These are phyloP conservation scores for Hypoxylon rickii DNA, from an alignment of 495 filamentous ascomycete genomes.

Conservation along the genomic window DNA sequence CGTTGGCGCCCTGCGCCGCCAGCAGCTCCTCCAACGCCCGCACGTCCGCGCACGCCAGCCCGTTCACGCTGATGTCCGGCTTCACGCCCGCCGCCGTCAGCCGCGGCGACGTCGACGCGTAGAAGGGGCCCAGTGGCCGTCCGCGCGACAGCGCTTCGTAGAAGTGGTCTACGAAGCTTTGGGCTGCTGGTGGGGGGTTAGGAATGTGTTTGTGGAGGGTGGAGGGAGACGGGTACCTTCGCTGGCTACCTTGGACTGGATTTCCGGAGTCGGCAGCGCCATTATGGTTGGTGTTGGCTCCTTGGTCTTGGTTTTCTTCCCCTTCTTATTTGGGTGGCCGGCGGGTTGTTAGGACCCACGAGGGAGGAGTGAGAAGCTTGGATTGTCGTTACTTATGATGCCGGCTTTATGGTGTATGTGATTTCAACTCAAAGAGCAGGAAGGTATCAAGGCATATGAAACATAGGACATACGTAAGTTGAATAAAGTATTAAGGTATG, in stretches of 20 bases:
- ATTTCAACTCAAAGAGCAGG: no score
- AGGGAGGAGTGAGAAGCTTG: no score
- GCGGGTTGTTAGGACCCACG: no score
- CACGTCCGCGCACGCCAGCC: conserved; percentile 35
- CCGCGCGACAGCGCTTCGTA: conserved; percentile 44
- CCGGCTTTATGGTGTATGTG: no score
- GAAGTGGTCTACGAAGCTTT: conserved; percentile 48
- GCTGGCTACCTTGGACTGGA: conserved; percentile 34
- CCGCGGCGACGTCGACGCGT: conserved; percentile 43
- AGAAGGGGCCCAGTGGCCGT: conserved; percentile 40
- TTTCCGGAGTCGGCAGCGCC: conserved; percentile 29
- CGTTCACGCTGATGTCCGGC: conserved; percentile 55
- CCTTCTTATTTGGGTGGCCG: neutral
- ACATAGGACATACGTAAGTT: no score
- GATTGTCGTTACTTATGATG: no score
- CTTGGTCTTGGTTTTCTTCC: neutral
- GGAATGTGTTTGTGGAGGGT: neutral
- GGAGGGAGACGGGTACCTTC: conserved; percentile 19
- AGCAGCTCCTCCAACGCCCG: conserved; percentile 47
- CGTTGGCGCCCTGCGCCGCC: conserved; percentile 38
- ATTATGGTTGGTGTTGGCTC: conserved; percentile 7
- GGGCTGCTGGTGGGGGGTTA: conserved; percentile 37
- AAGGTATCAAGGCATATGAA: no score
- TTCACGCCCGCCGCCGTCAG: conserved; percentile 38
- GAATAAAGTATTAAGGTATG: no score